These are phyloP conservation scores for Toxoplasma gondii DNA, from an alignment of 169 alveolate genomes.

Conservation along the genomic window DNA sequence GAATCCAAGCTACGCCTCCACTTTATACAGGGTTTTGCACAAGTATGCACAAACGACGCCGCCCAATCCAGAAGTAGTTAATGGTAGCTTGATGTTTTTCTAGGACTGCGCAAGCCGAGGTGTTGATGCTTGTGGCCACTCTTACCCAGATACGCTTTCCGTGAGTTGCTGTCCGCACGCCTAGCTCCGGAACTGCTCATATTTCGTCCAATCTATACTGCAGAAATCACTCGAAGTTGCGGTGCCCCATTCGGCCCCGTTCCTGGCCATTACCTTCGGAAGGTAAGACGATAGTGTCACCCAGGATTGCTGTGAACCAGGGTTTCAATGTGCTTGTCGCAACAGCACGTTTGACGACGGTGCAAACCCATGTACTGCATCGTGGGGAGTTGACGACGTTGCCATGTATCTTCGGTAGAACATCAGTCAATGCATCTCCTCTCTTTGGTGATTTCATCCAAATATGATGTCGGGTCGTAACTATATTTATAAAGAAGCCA, in stretches of 20 bases:
- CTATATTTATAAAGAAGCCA: too few relatives aligned
- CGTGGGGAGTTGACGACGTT: slow-evolving; percentile 70
- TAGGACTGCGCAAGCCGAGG: slow-evolving; percentile 63
- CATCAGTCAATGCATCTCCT: background rate
- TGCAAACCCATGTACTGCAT: slow-evolving; percentile 62
- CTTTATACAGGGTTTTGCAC: background rate
- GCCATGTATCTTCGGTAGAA: slow-evolving; percentile 51
- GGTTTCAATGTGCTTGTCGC: background rate
- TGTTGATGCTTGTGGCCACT: slow-evolving; percentile 64
- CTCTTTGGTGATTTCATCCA: too few relatives aligned
- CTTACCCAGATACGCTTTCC: slow-evolving; percentile 64
- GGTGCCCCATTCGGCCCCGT: slow-evolving; percentile 50
- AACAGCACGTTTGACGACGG: slow-evolving; percentile 54
- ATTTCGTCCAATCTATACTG: background rate
- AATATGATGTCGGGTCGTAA: too few relatives aligned
- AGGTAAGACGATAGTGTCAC: slow-evolving; percentile 4
- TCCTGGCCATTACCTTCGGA: slow-evolving; percentile 44
- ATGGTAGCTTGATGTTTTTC: too few relatives aligned
- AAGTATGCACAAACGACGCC: background rate
- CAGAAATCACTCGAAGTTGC: slow-evolving; percentile 50
- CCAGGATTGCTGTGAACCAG: background rate
- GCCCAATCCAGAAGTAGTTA: too few relatives aligned
- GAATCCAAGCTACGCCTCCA: background rate
- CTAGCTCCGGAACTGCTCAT: background rate
- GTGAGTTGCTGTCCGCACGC: background rate